phyloP scores from a whole-genome alignment of 2,329 filamentous ascomycete genomes.

The Diaporthe sp. region DNA sequence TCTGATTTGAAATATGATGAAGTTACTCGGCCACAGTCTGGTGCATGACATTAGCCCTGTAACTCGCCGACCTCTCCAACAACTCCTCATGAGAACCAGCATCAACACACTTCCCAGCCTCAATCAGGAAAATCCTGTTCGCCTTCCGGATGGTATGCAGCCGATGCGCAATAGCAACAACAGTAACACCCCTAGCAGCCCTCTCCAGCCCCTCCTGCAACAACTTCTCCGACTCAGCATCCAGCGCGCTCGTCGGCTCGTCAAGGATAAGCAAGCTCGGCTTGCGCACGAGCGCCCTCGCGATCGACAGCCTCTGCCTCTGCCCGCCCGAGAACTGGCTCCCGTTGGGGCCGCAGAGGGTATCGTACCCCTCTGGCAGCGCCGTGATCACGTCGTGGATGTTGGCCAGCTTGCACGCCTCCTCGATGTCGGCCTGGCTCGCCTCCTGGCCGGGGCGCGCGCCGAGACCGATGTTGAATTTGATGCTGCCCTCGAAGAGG shows the following conservation, averaged over 20 bases:
- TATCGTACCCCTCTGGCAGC: slow-evolving; percentile 69
- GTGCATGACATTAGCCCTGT: slow-evolving; percentile 49
- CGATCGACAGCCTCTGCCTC: slow-evolving; percentile 77
- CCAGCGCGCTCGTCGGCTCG: slow-evolving; percentile 77
- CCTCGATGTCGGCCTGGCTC: slow-evolving; percentile 63
- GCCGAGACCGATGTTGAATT: slow-evolving; percentile 56
- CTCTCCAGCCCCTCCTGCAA: slow-evolving; percentile 70
- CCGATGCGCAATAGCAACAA: slow-evolving; percentile 60
- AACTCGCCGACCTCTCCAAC: slow-evolving; percentile 46
- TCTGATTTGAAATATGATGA: not conserved
- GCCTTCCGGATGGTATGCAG: slow-evolving; percentile 58
- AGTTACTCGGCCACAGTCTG: slow-evolving; percentile 44
- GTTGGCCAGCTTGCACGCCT: slow-evolving; percentile 68
- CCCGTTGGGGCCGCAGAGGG: slow-evolving; percentile 71
- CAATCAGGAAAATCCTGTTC: slow-evolving; percentile 57
- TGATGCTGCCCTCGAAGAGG: slow-evolving; percentile 56
- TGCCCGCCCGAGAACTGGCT: slow-evolving; percentile 78
- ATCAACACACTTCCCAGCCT: slow-evolving; percentile 54
- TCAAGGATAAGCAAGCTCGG: slow-evolving; percentile 77
- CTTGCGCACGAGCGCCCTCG: slow-evolving; percentile 73
- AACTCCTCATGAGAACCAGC: slow-evolving; percentile 48
- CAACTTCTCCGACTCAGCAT: slow-evolving; percentile 69
- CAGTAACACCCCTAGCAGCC: slow-evolving; percentile 55
- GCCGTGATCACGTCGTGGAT: slow-evolving; percentile 69
- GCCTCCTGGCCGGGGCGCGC: slow-evolving; percentile 58